These are phyloP conservation scores for Colletotrichum sp. DNA, from an alignment of 2,329 filamentous ascomycete species.

Conservation along the genomic window DNA sequence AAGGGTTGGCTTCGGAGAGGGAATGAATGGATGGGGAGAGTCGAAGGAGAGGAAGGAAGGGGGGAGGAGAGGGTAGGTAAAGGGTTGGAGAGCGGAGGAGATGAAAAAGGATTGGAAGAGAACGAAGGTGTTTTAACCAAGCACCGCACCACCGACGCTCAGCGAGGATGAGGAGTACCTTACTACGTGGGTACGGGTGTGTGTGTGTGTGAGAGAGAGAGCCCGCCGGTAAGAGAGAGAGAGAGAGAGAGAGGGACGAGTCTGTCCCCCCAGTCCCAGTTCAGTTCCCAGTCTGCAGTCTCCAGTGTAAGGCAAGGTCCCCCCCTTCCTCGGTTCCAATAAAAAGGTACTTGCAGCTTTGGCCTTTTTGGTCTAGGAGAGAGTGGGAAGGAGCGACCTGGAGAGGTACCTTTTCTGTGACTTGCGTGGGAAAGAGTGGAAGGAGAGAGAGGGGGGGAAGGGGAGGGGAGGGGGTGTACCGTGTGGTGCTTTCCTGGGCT, in stretches of 20 bases:
- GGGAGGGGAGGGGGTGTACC: neutral
- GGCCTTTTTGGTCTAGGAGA: conserved; percentile 5
- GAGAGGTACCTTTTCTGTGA: neutral
- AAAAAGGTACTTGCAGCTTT: conserved; percentile 7
- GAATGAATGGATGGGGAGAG: conserved; percentile 58
- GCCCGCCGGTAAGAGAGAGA: neutral
- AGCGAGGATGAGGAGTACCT: neutral
- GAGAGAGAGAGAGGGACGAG: neutral
- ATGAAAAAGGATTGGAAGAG: conserved; percentile 62
- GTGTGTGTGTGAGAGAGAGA: neutral
- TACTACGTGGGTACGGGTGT: neutral
- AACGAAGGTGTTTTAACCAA: conserved; percentile 46
- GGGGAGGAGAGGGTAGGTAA: conserved; percentile 42
- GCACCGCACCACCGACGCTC: neutral
- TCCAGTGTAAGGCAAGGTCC: neutral
- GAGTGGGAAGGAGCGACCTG: neutral
- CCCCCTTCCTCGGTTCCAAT: neutral
- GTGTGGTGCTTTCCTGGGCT: neutral
- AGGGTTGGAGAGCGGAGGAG: conserved; percentile 60
- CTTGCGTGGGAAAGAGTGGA: neutral
- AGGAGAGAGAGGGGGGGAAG: neutral
- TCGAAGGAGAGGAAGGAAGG: conserved; percentile 39
- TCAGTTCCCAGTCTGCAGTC: neutral
- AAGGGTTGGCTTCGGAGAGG: conserved; percentile 56
- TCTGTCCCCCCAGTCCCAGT: neutral